Evolutionary conservation across 345 rosid species (phyloP).

Genomic region (Acer yangbiense): DNA sequence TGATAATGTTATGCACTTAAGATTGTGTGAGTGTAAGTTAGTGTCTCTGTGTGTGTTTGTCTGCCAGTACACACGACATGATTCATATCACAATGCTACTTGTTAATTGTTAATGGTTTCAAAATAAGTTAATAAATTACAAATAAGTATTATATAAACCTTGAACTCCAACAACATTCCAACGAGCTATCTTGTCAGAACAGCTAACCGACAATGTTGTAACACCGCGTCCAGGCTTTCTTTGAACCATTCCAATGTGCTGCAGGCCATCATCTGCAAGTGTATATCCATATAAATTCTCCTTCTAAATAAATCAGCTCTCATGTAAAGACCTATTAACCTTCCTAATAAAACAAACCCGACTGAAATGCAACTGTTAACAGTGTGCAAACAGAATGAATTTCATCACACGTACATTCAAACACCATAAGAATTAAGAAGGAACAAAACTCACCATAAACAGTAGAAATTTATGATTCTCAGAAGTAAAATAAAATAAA

Average conservation of each 20-base stretch:
- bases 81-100: neutral
- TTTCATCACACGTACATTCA: neutral
- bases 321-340: neutral
- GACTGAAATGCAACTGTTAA: neutral
- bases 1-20: neutral
- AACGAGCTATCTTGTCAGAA: slow-evolving; percentile 87
- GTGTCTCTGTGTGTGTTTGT: neutral
- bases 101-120: neutral
- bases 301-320: slow-evolving; percentile 4
- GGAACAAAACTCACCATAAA: neutral
- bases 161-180: slow-evolving; percentile 95
- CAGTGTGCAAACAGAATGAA: neutral
- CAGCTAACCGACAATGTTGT: slow-evolving; percentile 89
- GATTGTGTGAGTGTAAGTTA: neutral
- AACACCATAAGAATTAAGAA: neutral
- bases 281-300: slow-evolving; percentile 21
- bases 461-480: neutral
- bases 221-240: slow-evolving; percentile 98
- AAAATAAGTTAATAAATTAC: neutral
- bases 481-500: neutral
- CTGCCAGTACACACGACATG: neutral
- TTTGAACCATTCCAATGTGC: slow-evolving; percentile 59
- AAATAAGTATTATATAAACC: slow-evolving; percentile 41
- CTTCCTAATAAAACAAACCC: neutral
- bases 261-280: slow-evolving; percentile 40